phyloP scores from a whole-genome alignment of 1,139 yeast genomes.

The Meyerozyma smithsonii region DNA sequence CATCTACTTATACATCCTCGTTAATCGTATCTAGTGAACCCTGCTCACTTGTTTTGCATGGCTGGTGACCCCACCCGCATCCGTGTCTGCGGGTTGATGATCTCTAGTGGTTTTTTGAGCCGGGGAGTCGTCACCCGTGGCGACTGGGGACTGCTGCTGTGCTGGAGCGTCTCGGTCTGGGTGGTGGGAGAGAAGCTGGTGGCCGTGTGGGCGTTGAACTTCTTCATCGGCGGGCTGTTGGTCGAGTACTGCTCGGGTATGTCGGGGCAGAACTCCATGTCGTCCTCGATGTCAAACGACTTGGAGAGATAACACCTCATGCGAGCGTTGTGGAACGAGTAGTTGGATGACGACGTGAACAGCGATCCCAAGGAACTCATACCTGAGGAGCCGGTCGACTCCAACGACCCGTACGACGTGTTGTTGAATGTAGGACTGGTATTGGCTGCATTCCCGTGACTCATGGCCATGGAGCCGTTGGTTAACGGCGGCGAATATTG shows the following conservation, averaged over 20 bases:
- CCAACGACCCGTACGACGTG: constrained; percentile 13
- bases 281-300: constrained; percentile 63
- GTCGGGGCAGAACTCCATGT: constrained; percentile 63
- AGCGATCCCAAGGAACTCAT: constrained; percentile 10
- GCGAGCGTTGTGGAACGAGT: constrained; percentile 40
- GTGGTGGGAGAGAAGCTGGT: constrained; percentile 46
- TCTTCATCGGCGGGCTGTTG: constrained; percentile 19
- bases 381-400: constrained; percentile 12
- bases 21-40: constrained; percentile 2
- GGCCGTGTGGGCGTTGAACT: constrained; percentile 60
- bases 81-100: constrained; percentile 76
- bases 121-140: constrained; percentile 53
- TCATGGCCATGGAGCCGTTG: constrained; percentile 9
- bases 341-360: constrained; percentile 17
- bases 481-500: constrained; percentile 34
- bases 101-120: constrained; percentile 62
- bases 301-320: constrained; percentile 48
- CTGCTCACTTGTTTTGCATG: constrained; percentile 6
- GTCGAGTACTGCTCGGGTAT: constrained; percentile 22
- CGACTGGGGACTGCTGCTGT: constrained; percentile 14
- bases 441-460: constrained; percentile 5
- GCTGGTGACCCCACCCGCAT: constrained; percentile 59
- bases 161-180: constrained; percentile 4
- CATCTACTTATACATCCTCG: constrained; percentile 1
- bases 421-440: constrained; percentile 31